Conservation (phyloP, 441 rosid species). For the Adansonia rubrostipa region DNA sequence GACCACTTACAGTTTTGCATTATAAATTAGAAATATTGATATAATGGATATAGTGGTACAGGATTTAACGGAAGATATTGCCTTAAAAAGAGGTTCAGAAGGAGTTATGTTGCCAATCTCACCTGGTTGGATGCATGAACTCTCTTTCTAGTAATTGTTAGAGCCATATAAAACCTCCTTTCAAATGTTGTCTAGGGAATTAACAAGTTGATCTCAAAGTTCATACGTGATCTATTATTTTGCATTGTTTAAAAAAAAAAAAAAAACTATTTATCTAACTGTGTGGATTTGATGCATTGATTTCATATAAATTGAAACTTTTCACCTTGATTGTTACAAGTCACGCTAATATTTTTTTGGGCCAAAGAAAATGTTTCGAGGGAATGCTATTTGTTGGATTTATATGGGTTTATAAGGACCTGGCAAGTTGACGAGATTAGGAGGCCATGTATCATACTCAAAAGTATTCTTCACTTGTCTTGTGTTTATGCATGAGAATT, state of each 20-base stretch:
- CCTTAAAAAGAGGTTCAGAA: neutral
- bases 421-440: neutral
- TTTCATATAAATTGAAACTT: neutral
- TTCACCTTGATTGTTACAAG: neutral
- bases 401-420: neutral
- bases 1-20: constrained; percentile 12
- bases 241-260: neutral
- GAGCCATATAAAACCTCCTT: neutral
- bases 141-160: neutral
- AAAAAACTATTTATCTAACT: neutral
- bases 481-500: neutral
- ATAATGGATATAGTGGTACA: neutral
- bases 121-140: neutral
- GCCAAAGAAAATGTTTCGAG: neutral
- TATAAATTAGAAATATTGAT: neutral
- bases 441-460: neutral
- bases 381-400: neutral
- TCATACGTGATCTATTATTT: constrained; percentile 2
- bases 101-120: constrained; percentile 7
- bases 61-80: neutral
- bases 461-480: neutral
- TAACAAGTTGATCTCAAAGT: neutral
- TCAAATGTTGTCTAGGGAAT: neutral
- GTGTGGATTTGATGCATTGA: neutral
- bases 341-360: neutral